Conservation (phyloP, 75 land plant genomes). For the Ceratopteris richardii region DNA sequence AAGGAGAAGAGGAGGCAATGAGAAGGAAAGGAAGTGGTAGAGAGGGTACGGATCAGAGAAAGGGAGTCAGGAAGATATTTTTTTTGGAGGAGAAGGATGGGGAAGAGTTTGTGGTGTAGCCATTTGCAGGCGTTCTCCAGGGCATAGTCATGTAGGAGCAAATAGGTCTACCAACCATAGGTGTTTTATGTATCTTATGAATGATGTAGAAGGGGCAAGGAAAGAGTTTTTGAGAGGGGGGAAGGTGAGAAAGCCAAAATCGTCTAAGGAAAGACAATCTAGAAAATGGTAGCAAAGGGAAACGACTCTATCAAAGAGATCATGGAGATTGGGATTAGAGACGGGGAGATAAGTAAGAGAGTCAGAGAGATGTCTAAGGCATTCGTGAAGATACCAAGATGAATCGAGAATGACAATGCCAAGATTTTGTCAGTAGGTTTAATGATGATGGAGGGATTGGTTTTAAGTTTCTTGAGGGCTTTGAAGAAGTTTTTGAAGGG, state of each 20-base stretch:
- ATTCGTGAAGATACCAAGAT: no score
- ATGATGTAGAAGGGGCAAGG: not conserved
- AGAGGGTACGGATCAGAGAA: not conserved
- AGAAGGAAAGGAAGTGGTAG: not conserved
- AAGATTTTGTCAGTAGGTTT: no score
- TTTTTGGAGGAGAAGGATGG: not conserved
- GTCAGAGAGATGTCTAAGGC: not conserved
- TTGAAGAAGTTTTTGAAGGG: no score
- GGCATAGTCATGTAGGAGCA: constrained; percentile 7
- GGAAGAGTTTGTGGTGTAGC: no score
- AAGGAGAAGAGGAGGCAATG: constrained; percentile 3
- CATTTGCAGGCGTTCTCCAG: not conserved
- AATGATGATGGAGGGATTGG: no score
- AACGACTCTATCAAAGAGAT: not conserved
- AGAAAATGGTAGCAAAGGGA: not conserved
- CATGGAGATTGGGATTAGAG: not conserved
- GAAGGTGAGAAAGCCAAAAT: not conserved
- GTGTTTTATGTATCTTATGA: not conserved
- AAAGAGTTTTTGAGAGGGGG: not conserved
- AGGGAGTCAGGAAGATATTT: constrained; percentile 6
- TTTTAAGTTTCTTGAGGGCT: no score
- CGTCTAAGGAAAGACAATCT: not conserved
- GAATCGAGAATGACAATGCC: no score
- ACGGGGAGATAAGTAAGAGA: not conserved
- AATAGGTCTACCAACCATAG: constrained; percentile 5